Conservation (phyloP, 352 stramenopile species). For the Bremia lactucae region DNA sequence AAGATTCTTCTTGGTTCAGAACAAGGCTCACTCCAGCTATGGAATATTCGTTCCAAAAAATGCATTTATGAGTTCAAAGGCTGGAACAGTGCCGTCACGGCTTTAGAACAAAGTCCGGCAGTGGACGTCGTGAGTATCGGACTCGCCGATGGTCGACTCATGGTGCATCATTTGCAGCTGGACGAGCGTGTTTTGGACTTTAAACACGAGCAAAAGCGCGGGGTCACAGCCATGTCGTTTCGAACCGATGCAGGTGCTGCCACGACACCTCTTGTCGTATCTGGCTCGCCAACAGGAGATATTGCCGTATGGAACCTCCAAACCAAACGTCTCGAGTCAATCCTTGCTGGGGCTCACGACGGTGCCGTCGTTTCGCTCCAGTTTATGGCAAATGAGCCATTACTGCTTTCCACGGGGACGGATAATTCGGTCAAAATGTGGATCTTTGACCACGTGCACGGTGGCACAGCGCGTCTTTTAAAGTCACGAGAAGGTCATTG, state of each 20-base stretch:
- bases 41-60: constrained; percentile 87
- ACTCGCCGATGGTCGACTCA: constrained; percentile 63
- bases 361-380: constrained; percentile 56
- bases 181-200: constrained; percentile 79
- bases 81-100: constrained; percentile 54
- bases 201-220: constrained; percentile 56
- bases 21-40: constrained; percentile 77
- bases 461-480: constrained; percentile 71
- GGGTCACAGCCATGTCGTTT: constrained; percentile 83
- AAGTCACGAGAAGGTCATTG: constrained; percentile 83
- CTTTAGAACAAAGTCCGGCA: constrained; percentile 78
- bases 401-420: constrained; percentile 74
- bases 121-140: constrained; percentile 86
- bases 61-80: constrained; percentile 82
- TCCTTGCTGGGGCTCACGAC: constrained; percentile 70
- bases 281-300: constrained; percentile 60
- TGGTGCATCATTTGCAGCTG: constrained; percentile 83
- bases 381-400: constrained; percentile 83
- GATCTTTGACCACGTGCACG: constrained; percentile 88
- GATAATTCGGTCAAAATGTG: constrained; percentile 91
- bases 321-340: constrained; percentile 77
- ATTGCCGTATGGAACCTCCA: constrained; percentile 89
- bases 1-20: constrained; percentile 87
- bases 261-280: constrained; percentile 48
- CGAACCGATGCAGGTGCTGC: constrained; percentile 63